Evolutionary conservation across 495 filamentous ascomycete species (phyloP).

Genomic region (Neurospora pannonica): DNA sequence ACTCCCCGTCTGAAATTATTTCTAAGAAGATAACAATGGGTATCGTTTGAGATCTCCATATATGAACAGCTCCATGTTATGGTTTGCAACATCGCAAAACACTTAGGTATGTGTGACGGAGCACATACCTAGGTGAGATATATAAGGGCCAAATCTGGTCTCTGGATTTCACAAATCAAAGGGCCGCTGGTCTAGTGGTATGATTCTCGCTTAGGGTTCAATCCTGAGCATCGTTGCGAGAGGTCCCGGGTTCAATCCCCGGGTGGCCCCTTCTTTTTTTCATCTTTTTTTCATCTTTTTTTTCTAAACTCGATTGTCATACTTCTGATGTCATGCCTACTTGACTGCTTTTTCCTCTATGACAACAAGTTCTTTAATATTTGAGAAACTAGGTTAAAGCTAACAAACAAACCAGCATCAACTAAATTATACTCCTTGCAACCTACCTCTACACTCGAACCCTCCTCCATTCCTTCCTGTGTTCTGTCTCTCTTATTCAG

Average conservation of each 20-base stretch:
- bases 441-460: no score
- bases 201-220: not conserved
- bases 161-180: not conserved
- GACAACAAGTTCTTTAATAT: no score
- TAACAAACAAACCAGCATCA: no score
- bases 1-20: not conserved
- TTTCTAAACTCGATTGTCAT: no score
- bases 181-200: not conserved
- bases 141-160: rapidly evolving
- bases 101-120: not conserved
- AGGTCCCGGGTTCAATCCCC: not conserved
- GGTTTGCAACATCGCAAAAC: not conserved
- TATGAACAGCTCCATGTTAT: not conserved
- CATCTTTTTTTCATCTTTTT: no score
- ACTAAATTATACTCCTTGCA: no score
- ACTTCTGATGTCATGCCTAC: no score
- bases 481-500: no score
- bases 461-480: no score
- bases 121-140: no score
- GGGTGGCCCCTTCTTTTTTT: not conserved
- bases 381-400: no score
- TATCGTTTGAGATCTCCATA: not conserved
- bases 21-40: not conserved
- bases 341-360: no score
- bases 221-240: not conserved